These are phyloP conservation scores for Monosporascus sp. DNA, from an alignment of 2,329 filamentous ascomycete genomes.

Conservation along the genomic window DNA sequence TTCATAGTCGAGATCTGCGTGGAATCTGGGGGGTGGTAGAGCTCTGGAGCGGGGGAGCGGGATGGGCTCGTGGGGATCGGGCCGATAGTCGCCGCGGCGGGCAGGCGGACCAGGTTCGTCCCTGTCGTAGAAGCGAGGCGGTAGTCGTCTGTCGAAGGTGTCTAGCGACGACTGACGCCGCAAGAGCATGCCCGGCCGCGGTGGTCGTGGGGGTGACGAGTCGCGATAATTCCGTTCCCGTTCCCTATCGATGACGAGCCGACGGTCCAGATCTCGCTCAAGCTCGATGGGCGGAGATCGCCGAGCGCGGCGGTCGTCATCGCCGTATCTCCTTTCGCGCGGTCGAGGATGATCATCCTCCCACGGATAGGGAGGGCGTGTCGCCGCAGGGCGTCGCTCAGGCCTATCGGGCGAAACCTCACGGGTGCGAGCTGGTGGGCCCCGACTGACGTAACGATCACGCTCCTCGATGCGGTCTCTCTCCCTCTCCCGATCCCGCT, in stretches of 20 bases:
- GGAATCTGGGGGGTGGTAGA: constrained; percentile 55
- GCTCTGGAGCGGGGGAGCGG: constrained; percentile 62
- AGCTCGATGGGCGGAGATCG: constrained; percentile 39
- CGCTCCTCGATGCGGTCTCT: constrained; percentile 50
- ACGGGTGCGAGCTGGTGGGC: constrained; percentile 31
- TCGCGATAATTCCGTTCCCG: constrained; percentile 45
- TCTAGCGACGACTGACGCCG: constrained; percentile 86
- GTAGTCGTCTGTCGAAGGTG: constrained; percentile 76
- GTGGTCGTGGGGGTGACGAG: constrained; percentile 48
- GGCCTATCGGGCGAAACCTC: constrained; percentile 45
- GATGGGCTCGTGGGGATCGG: constrained; percentile 54
- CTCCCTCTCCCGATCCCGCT: constrained; percentile 43
- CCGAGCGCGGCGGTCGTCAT: constrained; percentile 44
- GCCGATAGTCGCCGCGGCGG: constrained; percentile 52
- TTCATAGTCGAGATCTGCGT: constrained; percentile 55
- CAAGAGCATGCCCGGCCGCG: constrained; percentile 60
- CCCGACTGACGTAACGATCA: constrained; percentile 42
- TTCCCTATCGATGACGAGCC: constrained; percentile 53
- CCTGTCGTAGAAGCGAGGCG: constrained; percentile 42
- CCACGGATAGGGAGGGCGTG: constrained; percentile 34
- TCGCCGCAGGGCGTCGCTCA: constrained; percentile 30
- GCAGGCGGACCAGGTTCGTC: constrained; percentile 49
- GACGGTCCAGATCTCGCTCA: constrained; percentile 36
- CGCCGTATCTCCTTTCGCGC: constrained; percentile 50
- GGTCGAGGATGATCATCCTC: constrained; percentile 39